A percentile compares a stretch with the other conserved stretches of the same genome.
phyloP scores from a whole-genome alignment of 805 yeast species.

The Wickerhamomyces alni region DNA sequence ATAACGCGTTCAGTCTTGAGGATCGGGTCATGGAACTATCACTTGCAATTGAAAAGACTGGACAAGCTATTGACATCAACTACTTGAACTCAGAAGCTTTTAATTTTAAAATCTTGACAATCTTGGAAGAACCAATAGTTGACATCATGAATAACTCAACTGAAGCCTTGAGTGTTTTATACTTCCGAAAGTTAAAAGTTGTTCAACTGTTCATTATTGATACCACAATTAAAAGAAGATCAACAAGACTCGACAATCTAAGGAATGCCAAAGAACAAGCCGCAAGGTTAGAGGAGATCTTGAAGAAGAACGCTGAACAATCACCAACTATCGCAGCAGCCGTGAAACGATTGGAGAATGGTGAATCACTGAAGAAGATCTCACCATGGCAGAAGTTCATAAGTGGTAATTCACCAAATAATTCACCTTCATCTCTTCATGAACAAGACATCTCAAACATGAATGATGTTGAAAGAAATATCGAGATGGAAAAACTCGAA shows the following conservation, averaged over 20 bases:
- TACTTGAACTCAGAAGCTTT: constrained; percentile 45
- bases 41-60: constrained; percentile 68
- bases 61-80: constrained; percentile 77
- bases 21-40: constrained; percentile 34
- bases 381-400: constrained; percentile 23
- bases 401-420: constrained; percentile 4
- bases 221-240: constrained; percentile 31
- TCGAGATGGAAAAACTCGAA: constrained; percentile 28
- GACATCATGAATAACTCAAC: constrained; percentile 29
- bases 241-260: constrained; percentile 24
- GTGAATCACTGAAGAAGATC: constrained; percentile 15
- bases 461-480: constrained; percentile 30
- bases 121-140: constrained; percentile 32
- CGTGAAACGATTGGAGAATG: constrained; percentile 23
- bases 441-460: constrained; percentile 17
- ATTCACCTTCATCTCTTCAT: not conserved
- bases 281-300: constrained; percentile 25
- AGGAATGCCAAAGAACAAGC: constrained; percentile 29
- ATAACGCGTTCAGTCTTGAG: constrained; percentile 55
- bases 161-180: constrained; percentile 39
- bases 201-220: constrained; percentile 41
- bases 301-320: constrained; percentile 28
- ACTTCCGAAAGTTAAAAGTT: constrained; percentile 53
- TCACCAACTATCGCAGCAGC: constrained; percentile 30
- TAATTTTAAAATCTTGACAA: constrained; percentile 27